A percentile compares a stretch with the other conserved stretches of the same genome.
These are phyloP conservation scores for Umbelopsis sp. DNA, from an alignment of 192 early-diverging fungal genomes.

Conservation along the genomic window DNA sequence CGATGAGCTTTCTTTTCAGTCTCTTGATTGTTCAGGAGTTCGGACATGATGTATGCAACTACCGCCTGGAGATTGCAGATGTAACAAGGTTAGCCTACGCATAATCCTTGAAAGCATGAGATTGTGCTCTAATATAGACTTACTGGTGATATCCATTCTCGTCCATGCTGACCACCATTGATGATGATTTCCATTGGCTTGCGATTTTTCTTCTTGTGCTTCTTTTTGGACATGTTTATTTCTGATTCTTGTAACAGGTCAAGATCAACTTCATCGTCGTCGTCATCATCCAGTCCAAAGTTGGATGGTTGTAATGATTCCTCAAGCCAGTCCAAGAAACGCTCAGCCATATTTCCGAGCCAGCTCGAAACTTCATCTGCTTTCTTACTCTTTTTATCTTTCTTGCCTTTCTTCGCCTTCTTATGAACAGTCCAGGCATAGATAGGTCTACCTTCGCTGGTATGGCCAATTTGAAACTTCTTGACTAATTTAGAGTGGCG, in stretches of 20 bases:
- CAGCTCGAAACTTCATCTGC: slow-evolving; percentile 6
- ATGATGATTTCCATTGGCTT: slow-evolving; percentile 40
- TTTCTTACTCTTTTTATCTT: slow-evolving; percentile 1
- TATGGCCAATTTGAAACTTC: slow-evolving; percentile 38
- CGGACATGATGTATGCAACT: slow-evolving; percentile 42
- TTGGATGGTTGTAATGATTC: not conserved
- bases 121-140: not conserved
- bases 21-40: slow-evolving; percentile 36
- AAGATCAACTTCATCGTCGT: not conserved
- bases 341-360: not conserved
- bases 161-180: slow-evolving; percentile 38
- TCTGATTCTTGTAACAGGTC: slow-evolving; percentile 18
- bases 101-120: too few species aligned
- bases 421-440: slow-evolving; percentile 40
- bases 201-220: slow-evolving; percentile 34
- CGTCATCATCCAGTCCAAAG: not conserved
- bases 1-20: slow-evolving; percentile 36
- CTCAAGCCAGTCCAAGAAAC: slow-evolving; percentile 7
- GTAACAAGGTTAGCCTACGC: too few species aligned
- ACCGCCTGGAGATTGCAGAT: slow-evolving; percentile 26
- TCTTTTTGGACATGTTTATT: slow-evolving; percentile 29
- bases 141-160: slow-evolving; percentile 8
- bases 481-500: slow-evolving; percentile 37
- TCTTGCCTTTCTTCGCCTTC: slow-evolving; percentile 36
- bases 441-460: slow-evolving; percentile 38